phyloP scores from a whole-genome alignment of 163 green algal genomes.

The Smithsoniella earleae region DNA sequence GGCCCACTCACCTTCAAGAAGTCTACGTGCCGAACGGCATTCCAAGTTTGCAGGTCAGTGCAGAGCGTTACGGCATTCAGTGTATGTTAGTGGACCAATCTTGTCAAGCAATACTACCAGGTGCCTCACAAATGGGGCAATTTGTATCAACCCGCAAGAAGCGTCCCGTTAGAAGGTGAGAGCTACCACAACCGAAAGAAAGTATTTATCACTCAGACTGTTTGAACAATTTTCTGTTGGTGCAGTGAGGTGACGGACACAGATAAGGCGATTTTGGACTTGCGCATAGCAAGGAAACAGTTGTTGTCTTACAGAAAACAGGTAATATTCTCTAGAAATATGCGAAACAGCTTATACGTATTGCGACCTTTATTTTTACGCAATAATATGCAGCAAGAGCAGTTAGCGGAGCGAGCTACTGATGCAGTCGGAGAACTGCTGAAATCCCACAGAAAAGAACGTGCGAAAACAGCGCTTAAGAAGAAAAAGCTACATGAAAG shows the following conservation, averaged over 20 bases:
- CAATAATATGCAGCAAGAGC: conserved; percentile 3
- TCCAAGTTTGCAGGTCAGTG: not conserved
- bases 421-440: not conserved
- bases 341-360: not conserved
- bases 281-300: conserved; percentile 21
- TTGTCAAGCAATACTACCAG: too few relatives aligned
- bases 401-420: not conserved
- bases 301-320: not conserved
- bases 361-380: not conserved
- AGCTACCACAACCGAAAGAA: not conserved
- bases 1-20: too few relatives aligned
- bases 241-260: conserved; percentile 9
- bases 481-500: conserved; percentile 24
- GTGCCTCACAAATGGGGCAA: not conserved
- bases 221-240: not conserved
- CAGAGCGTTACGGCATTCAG: not conserved
- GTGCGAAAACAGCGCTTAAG: conserved; percentile 10
- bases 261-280: conserved; percentile 26
- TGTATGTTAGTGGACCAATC: not conserved
- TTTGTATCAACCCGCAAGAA: not conserved
- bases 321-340: not conserved
- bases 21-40: not conserved
- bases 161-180: not conserved
- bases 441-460: not conserved
- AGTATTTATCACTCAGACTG: not conserved